Percentiles rank a stretch among this genome's conserved stretches.
These are phyloP conservation scores for Neopestalotiopsis clavispora DNA, from an alignment of 2,329 filamentous ascomycete species.

Conservation along the genomic window DNA sequence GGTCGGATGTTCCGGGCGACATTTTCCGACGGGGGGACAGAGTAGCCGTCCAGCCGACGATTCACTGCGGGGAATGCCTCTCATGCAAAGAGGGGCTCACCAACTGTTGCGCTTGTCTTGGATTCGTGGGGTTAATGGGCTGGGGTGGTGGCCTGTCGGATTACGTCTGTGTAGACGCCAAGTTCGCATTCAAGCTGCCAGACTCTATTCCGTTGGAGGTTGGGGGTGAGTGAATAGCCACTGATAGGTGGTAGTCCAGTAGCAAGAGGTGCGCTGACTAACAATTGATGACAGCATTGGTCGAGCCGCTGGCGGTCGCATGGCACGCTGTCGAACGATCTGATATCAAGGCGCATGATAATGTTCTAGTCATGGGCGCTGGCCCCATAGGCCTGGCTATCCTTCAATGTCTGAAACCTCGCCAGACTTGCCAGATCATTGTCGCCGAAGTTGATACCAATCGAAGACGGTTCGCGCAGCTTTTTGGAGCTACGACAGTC, in stretches of 20 bases:
- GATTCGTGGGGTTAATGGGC: constrained; percentile 38
- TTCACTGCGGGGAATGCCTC: constrained; percentile 60
- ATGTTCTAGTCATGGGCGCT: constrained; percentile 61
- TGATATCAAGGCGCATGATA: constrained; percentile 49
- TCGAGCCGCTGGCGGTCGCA: constrained; percentile 67
- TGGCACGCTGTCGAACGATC: constrained; percentile 65
- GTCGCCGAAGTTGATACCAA: constrained; percentile 58
- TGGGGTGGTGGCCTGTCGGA: constrained; percentile 62
- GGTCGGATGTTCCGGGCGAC: constrained; percentile 44
- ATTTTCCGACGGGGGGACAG: constrained; percentile 57
- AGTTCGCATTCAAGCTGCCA: constrained; percentile 55
- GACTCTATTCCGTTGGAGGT: constrained; percentile 56
- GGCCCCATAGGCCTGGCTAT: constrained; percentile 68
- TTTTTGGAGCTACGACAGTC: constrained; percentile 61
- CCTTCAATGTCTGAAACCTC: constrained; percentile 60
- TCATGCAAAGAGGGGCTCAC: constrained; percentile 57
- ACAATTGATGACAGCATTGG: constrained; percentile 47
- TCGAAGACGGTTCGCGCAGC: constrained; percentile 54
- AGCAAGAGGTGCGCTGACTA: constrained; percentile 11
- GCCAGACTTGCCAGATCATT: constrained; percentile 59
- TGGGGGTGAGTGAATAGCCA: constrained; percentile 34
- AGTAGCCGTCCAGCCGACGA: constrained; percentile 64
- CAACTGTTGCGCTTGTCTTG: constrained; percentile 62
- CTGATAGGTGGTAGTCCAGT: constrained; percentile 18
- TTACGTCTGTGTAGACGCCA: constrained; percentile 54